phyloP scores from a whole-genome alignment of 2,329 filamentous ascomycete species.

The Diplodia sapinea region DNA sequence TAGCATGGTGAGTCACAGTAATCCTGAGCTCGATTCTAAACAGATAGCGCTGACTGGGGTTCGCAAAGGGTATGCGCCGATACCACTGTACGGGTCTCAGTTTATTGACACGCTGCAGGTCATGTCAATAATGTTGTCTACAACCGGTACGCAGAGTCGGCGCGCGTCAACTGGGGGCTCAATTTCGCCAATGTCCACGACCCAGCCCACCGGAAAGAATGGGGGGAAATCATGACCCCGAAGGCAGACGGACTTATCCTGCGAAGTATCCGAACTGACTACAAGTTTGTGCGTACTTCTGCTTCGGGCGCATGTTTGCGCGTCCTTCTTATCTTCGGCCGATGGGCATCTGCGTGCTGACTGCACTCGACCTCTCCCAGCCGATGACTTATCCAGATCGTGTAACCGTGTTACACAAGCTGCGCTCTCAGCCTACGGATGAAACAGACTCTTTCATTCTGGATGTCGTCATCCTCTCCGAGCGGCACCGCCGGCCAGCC shows the following conservation, averaged over 20 bases:
- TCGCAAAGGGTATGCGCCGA: constrained; percentile 24
- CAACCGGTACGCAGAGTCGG: constrained; percentile 81
- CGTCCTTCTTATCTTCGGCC: constrained; percentile 21
- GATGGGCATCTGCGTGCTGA: constrained; percentile 23
- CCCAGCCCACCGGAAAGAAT: constrained; percentile 64
- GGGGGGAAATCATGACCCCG: constrained; percentile 72
- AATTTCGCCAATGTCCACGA: constrained; percentile 71
- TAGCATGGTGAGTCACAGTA: constrained; percentile 56
- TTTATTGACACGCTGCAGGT: constrained; percentile 50
- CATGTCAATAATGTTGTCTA: constrained; percentile 91
- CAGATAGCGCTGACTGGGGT: constrained; percentile 2
- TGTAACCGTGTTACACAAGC: constrained; percentile 82
- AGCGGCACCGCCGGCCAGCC: constrained; percentile 72
- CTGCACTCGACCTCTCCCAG: constrained; percentile 34
- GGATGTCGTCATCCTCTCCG: constrained; percentile 73
- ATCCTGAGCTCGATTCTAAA: constrained; percentile 2
- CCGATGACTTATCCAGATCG: constrained; percentile 84
- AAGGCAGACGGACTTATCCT: constrained; percentile 75
- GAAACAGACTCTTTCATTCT: constrained; percentile 63
- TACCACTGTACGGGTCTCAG: background rate
- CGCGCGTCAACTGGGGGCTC: constrained; percentile 76
- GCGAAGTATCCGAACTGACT: constrained; percentile 79
- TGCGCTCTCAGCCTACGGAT: constrained; percentile 60
- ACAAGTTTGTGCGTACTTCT: constrained; percentile 76
- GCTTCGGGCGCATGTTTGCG: constrained; percentile 29